A percentile compares a stretch with the other conserved stretches of the same genome.
These are phyloP conservation scores for Coemansia sp. DNA, from an alignment of 192 early-diverging fungal species.

Conservation along the genomic window DNA sequence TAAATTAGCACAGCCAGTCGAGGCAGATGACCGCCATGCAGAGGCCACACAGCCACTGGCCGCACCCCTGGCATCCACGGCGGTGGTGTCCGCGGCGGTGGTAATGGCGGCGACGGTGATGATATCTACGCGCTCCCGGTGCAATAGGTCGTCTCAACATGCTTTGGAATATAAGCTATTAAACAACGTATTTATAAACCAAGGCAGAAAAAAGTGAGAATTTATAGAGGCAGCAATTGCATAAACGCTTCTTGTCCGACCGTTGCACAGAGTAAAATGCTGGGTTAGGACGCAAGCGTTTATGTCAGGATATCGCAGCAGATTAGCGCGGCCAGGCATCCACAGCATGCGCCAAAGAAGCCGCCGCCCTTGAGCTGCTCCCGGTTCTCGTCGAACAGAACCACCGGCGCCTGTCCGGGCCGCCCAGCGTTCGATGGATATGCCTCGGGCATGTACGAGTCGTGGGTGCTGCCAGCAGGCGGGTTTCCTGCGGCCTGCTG, in stretches of 20 bases:
- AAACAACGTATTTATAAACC: neutral
- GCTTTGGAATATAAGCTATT: neutral
- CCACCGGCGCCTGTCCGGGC: neutral
- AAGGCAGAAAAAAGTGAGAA: neutral
- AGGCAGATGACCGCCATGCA: neutral
- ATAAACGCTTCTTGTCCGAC: neutral
- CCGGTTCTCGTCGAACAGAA: neutral
- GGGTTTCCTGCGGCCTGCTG: neutral
- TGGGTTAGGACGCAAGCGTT: neutral
- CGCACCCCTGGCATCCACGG: neutral
- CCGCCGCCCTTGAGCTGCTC: slow-evolving; percentile 4
- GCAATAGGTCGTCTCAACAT: neutral
- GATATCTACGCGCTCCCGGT: neutral
- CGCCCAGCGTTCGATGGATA: neutral
- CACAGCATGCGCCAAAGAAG: neutral
- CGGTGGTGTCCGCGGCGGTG: neutral
- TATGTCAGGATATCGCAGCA: slow-evolving; percentile 7
- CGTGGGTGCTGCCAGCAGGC: neutral
- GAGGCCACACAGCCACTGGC: neutral
- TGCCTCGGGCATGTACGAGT: neutral
- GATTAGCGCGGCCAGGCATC: neutral
- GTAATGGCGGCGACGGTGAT: slow-evolving; percentile 1
- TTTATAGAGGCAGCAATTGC: neutral
- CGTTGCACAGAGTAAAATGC: neutral
- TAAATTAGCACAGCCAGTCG: slow-evolving; percentile 5